These are phyloP conservation scores for Pyrrhoderma noxium DNA, from an alignment of 1,284 basidiomycete genomes.

Conservation along the genomic window DNA sequence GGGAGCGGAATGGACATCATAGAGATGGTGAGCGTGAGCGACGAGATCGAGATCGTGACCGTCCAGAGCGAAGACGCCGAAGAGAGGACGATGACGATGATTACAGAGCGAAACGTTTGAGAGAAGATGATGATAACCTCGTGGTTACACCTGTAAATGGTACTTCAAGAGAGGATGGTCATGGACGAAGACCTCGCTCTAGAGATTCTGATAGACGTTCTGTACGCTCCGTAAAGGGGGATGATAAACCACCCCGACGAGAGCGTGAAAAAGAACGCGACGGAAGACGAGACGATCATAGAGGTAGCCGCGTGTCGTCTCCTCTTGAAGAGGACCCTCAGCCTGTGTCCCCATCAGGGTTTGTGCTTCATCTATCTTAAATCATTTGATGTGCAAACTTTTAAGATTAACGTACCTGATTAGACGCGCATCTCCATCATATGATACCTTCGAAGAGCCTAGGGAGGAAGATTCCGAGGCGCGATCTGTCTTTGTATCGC, in stretches of 20 bases:
- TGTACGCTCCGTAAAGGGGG: constrained; percentile 28
- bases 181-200: constrained; percentile 53
- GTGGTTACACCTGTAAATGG: constrained; percentile 27
- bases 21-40: constrained; percentile 42
- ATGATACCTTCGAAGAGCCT: constrained; percentile 65
- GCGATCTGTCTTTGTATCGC: constrained; percentile 97
- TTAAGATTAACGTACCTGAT: too few relatives aligned
- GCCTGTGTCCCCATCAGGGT: background rate
- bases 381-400: background rate
- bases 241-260: constrained; percentile 51
- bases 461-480: constrained; percentile 89
- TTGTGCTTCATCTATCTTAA: background rate
- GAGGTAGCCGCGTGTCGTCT: constrained; percentile 24
- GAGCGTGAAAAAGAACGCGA: constrained; percentile 35
- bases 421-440: constrained; percentile 69
- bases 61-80: constrained; percentile 50
- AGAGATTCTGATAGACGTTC: constrained; percentile 44
- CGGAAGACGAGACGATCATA: constrained; percentile 27
- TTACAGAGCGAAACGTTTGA: constrained; percentile 52
- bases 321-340: constrained; percentile 19
- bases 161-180: constrained; percentile 25
- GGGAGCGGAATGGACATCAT: constrained; percentile 36
- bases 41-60: constrained; percentile 45
- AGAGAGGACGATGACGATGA: constrained; percentile 51
- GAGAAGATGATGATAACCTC: constrained; percentile 38